A percentile compares a stretch with the other conserved stretches of the same genome.
These are phyloP conservation scores for Sphagnurus paluster DNA, from an alignment of 1,284 basidiomycete genomes.

Conservation along the genomic window DNA sequence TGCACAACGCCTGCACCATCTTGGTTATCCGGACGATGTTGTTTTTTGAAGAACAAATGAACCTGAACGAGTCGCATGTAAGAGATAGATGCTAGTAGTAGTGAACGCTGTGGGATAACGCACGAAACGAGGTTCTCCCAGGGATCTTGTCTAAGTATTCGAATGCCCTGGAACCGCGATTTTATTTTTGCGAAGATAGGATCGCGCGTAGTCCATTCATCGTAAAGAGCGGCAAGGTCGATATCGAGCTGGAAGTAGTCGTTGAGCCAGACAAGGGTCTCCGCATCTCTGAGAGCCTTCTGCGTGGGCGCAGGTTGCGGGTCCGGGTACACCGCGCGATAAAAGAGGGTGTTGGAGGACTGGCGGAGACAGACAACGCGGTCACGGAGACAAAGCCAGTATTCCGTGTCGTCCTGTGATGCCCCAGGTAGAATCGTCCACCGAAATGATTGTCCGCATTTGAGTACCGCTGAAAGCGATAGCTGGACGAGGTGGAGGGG, in stretches of 20 bases:
- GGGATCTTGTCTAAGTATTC: slow-evolving; percentile 89
- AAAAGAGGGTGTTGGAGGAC: slow-evolving; percentile 65
- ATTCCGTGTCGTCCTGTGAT: slow-evolving; percentile 53
- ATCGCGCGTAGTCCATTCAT: slow-evolving; percentile 78
- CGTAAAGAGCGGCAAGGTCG: slow-evolving; percentile 76
- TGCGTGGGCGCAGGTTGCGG: slow-evolving; percentile 35
- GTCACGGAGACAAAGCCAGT: slow-evolving; percentile 74
- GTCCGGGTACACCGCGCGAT: slow-evolving; percentile 66
- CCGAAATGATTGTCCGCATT: slow-evolving; percentile 81
- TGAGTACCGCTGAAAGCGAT: slow-evolving; percentile 69
- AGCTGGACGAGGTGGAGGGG: slow-evolving; percentile 65
- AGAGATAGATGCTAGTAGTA: slow-evolving; percentile 9
- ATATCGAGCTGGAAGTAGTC: slow-evolving; percentile 91
- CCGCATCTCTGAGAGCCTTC: slow-evolving; percentile 42
- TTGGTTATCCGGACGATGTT: slow-evolving; percentile 91
- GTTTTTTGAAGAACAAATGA: slow-evolving; percentile 98
- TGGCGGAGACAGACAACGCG: slow-evolving; percentile 86
- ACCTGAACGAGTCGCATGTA: slow-evolving; percentile 48
- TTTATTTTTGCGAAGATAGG: slow-evolving; percentile 70
- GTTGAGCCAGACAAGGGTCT: slow-evolving; percentile 76
- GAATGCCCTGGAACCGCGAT: slow-evolving; percentile 60
- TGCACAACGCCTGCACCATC: slow-evolving; percentile 80
- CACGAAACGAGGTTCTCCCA: slow-evolving; percentile 95
- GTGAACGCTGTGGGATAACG: slow-evolving; percentile 31
- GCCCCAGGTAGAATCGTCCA: slow-evolving; percentile 54